Percentiles rank a stretch among this genome's conserved stretches.
Evolutionary conservation across 1,284 basidiomycete genomes (phyloP).

Genomic region (Porphyrellus sp.): DNA sequence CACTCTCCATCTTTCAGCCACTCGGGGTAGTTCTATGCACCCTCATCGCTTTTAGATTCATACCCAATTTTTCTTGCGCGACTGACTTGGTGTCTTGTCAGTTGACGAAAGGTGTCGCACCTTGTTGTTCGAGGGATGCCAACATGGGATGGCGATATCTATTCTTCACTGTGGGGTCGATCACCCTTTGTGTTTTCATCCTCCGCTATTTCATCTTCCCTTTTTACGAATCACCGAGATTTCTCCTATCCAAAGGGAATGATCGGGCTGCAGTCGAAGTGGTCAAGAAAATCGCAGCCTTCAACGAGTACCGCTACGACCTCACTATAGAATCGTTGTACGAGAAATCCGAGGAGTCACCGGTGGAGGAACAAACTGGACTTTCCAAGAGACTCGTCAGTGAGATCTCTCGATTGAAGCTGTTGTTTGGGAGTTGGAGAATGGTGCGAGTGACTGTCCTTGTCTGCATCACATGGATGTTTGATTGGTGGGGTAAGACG

Average conservation of each 20-base stretch:
- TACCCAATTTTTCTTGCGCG: slow-evolving; percentile 19
- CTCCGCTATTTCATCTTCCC: slow-evolving; percentile 20
- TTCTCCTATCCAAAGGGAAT: slow-evolving; percentile 18
- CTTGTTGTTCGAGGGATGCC: slow-evolving; percentile 16
- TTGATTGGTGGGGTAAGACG: slow-evolving; percentile 14
- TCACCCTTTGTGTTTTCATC: slow-evolving; percentile 19
- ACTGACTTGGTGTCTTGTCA: slow-evolving; percentile 13
- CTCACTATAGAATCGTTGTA: slow-evolving; percentile 21
- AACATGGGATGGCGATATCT: slow-evolving; percentile 26
- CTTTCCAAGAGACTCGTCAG: slow-evolving; percentile 4
- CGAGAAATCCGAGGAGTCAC: slow-evolving; percentile 7
- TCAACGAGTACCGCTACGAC: slow-evolving; percentile 12
- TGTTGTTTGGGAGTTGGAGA: slow-evolving; percentile 16
- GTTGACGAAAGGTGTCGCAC: slow-evolving; percentile 10
- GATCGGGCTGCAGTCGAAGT: slow-evolving; percentile 16
- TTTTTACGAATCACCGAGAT: slow-evolving; percentile 20
- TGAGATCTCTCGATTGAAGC: slow-evolving; percentile 15
- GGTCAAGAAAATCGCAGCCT: slow-evolving; percentile 18
- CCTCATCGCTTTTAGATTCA: slow-evolving; percentile 11
- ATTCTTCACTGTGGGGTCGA: slow-evolving; percentile 9
- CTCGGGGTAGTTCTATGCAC: neutral
- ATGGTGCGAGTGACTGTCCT: slow-evolving; percentile 12
- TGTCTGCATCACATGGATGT: slow-evolving; percentile 18
- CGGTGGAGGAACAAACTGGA: neutral
- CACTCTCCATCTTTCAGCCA: slow-evolving; percentile 13